Base-by-base conservation (phyloP, 129 eudicot species). In the Centella asiatica region DNA sequence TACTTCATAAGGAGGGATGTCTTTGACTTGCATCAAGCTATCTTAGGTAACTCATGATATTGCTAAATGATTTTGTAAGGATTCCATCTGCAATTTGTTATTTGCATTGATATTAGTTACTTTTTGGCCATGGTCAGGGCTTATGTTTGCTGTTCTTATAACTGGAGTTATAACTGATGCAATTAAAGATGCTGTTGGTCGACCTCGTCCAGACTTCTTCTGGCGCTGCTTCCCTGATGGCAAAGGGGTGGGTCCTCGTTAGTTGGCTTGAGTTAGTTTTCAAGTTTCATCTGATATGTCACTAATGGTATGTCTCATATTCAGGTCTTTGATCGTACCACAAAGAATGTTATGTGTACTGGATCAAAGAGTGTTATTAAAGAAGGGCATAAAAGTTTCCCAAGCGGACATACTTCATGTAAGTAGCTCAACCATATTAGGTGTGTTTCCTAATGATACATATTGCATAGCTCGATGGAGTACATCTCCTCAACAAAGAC, bases 141-240 rank as follows among this genome's bases (percentile, higher is more conserved):
- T 80, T 72, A 46, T 80, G 69, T 80, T 68, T 60, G 76, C 85
- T 6, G 76, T 64, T 59, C 71, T 80, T 60, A 76, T 80, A 39
- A 80, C 81, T 12, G 81, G 62, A 2, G 85, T 80, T 57, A 50
- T 80, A 45, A 80, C 85, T 32, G 66, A 72, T 51, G 77, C 76
- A 12, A 51, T 80, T 40, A 80, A 76, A 76, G 78, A 72, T 58
- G 81, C 78, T 37, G 81, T 80, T 46, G 85, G 85, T 51, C 74
- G 85, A 72, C 85, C 85, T 52, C 85, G 85, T 36, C 85, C 85
- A 0, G 78, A 80, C 53, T 80, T 80, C 64, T 80, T 80, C 67
- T 76, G 85, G 85, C 85, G 81, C 20, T 80, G 85, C 66, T 80
- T 80, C 56, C 85, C 85, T 9, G 71, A 76, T 60, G 85, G 85